phyloP scores from a whole-genome alignment of 345 rosid genomes.

The Murraya paniculata region DNA sequence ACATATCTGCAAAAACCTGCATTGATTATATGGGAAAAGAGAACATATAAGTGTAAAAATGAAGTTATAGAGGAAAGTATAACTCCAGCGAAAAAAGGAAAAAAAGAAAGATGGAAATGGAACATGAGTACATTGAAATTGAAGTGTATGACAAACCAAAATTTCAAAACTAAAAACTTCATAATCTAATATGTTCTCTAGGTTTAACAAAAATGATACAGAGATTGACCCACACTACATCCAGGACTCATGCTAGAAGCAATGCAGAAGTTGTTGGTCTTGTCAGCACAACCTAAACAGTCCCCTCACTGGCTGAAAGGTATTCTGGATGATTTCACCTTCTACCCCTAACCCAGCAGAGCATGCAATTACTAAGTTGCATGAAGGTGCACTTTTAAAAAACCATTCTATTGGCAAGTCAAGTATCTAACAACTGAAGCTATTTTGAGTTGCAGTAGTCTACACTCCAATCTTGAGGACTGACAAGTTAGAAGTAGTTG shows the following conservation, averaged over 20 bases:
- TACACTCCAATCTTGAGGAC: neutral
- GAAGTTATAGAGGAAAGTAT: neutral
- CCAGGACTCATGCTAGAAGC: neutral
- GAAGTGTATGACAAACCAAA: neutral
- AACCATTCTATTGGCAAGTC: neutral
- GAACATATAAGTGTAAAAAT: neutral
- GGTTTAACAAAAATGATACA: neutral
- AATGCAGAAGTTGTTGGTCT: neutral
- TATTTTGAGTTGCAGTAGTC: no score
- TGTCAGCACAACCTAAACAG: neutral
- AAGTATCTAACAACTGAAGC: neutral
- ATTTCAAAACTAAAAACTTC: neutral
- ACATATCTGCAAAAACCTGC: neutral
- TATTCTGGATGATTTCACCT: neutral
- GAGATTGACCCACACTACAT: neutral
- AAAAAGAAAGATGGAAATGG: neutral
- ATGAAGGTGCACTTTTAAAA: neutral
- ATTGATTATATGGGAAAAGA: neutral
- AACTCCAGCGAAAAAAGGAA: neutral
- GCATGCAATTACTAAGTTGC: no score
- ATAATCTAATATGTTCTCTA: neutral
- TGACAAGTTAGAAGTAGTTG: neutral
- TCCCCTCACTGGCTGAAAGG: neutral
- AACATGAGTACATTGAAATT: neutral
- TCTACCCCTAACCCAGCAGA: no score